phyloP scores from a whole-genome alignment of 2,329 filamentous ascomycete species.

The Akanthomyces muscarius region DNA sequence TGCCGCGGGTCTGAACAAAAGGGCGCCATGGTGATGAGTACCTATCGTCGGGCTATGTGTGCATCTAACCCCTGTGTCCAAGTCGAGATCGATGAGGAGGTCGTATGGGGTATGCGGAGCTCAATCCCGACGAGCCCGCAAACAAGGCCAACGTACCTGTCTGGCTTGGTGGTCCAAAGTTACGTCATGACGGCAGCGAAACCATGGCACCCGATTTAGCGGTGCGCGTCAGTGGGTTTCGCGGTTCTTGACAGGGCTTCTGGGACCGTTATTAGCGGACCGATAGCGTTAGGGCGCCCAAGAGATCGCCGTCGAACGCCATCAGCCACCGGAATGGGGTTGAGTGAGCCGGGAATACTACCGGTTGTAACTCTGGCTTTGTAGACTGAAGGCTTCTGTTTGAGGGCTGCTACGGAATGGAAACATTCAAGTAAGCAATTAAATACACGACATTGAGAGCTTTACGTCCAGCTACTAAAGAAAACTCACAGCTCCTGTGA shows the following conservation, averaged over 20 bases:
- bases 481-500: too few relatives aligned
- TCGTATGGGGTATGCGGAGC: not conserved
- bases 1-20: constrained; percentile 52
- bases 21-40: constrained; percentile 44
- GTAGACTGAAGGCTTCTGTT: not conserved
- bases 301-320: not conserved
- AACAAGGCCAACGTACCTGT: not conserved
- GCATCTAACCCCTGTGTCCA: not conserved
- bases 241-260: too few relatives aligned
- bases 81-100: not conserved
- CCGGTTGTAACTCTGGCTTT: not conserved
- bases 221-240: not conserved
- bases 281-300: not conserved
- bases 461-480: too few relatives aligned
- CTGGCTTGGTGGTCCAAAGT: not conserved
- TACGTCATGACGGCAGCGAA: not conserved
- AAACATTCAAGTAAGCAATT: too few relatives aligned
- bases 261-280: not conserved
- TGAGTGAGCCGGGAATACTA: not conserved
- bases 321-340: not conserved
- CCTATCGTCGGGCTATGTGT: not conserved
- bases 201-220: not conserved
- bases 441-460: too few relatives aligned
- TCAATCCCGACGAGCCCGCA: not conserved
- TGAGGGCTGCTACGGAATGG: too few relatives aligned